These are phyloP conservation scores for Lecanicillium sp. DNA, from an alignment of 2,329 filamentous ascomycete species.

Conservation along the genomic window DNA sequence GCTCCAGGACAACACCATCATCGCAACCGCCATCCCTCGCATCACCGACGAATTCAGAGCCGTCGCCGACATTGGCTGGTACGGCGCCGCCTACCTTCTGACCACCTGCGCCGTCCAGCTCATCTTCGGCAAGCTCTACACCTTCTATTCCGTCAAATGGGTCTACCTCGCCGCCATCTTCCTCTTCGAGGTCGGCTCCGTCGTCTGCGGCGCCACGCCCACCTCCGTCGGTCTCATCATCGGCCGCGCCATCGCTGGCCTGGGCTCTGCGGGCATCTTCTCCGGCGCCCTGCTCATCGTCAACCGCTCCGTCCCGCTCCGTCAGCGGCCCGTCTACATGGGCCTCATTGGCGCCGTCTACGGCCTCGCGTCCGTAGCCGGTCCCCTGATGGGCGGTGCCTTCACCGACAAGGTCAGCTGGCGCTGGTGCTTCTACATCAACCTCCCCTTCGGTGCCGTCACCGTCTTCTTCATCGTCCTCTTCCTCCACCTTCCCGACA, in stretches of 20 bases:
- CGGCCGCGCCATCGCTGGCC: slow-evolving; percentile 50
- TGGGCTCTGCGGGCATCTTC: slow-evolving; percentile 52
- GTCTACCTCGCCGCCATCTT: slow-evolving; percentile 32
- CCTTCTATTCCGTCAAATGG: slow-evolving; percentile 32
- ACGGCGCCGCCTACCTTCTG: slow-evolving; percentile 37
- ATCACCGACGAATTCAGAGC: slow-evolving; percentile 34
- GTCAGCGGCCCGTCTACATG: slow-evolving; percentile 54
- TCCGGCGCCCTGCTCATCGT: slow-evolving; percentile 52
- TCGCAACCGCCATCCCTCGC: slow-evolving; percentile 37
- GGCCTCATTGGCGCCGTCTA: slow-evolving; percentile 35
- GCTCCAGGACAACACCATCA: slow-evolving; percentile 30
- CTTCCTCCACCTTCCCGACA: slow-evolving; percentile 17
- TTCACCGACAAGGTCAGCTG: slow-evolving; percentile 16
- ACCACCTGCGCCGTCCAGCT: slow-evolving; percentile 23
- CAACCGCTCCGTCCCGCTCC: slow-evolving; percentile 52
- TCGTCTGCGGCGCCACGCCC: slow-evolving; percentile 49
- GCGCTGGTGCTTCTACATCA: slow-evolving; percentile 14
- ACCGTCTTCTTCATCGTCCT: slow-evolving; percentile 23
- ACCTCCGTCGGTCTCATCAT: slow-evolving; percentile 48
- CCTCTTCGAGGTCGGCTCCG: slow-evolving; percentile 47
- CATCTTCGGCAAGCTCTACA: slow-evolving; percentile 24
- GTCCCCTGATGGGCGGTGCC: slow-evolving; percentile 20
- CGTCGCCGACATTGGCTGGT: slow-evolving; percentile 41
- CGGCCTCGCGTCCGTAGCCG: slow-evolving; percentile 29
- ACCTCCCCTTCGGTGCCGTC: slow-evolving; percentile 24